Conservation (phyloP, 2,329 filamentous ascomycete genomes). For the Phialemoniopsis sp. region DNA sequence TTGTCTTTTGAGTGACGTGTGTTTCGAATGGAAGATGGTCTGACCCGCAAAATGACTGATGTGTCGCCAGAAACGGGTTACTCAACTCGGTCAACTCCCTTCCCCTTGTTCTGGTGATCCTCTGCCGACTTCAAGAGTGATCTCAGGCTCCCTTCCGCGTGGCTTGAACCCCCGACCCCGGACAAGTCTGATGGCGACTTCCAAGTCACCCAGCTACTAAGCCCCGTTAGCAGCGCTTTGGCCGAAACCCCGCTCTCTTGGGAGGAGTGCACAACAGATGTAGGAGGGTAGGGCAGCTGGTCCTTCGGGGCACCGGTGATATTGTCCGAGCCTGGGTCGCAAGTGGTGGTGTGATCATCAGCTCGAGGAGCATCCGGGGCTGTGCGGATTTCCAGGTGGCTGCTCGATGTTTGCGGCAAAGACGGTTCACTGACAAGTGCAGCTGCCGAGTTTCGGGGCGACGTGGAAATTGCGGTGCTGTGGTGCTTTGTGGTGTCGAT, state of each 20-base stretch:
- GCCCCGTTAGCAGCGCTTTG: constrained; percentile 25
- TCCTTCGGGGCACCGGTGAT: too few relatives aligned
- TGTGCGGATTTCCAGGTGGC: constrained; percentile 41
- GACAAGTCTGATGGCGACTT: constrained; percentile 20
- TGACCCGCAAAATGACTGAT: too few relatives aligned
- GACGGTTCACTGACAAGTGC: constrained; percentile 51
- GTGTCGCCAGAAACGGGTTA: too few relatives aligned
- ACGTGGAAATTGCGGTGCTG: constrained; percentile 15
- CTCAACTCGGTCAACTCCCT: too few relatives aligned
- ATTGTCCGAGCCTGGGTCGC: too few relatives aligned
- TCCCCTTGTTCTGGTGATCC: too few relatives aligned
- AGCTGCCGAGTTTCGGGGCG: constrained; percentile 28
- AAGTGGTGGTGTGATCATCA: constrained; percentile 7
- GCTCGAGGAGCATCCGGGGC: constrained; percentile 16
- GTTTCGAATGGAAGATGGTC: too few relatives aligned
- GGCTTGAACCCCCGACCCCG: constrained; percentile 23
- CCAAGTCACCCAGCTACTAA: constrained; percentile 45
- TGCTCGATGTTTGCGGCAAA: constrained; percentile 51
- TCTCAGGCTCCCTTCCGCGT: constrained; percentile 53
- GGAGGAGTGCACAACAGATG: too few relatives aligned
- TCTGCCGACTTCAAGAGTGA: constrained; percentile 37
- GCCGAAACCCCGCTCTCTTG: constrained; percentile 7
- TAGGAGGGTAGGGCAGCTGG: too few relatives aligned
- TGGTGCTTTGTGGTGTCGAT: constrained; percentile 36
- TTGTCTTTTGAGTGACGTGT: too few relatives aligned